Percentiles rank a stretch among this genome's conserved stretches.
Evolutionary conservation across 768 basidiomycete genomes (phyloP).

Genomic region (Amanita brunnescens): DNA sequence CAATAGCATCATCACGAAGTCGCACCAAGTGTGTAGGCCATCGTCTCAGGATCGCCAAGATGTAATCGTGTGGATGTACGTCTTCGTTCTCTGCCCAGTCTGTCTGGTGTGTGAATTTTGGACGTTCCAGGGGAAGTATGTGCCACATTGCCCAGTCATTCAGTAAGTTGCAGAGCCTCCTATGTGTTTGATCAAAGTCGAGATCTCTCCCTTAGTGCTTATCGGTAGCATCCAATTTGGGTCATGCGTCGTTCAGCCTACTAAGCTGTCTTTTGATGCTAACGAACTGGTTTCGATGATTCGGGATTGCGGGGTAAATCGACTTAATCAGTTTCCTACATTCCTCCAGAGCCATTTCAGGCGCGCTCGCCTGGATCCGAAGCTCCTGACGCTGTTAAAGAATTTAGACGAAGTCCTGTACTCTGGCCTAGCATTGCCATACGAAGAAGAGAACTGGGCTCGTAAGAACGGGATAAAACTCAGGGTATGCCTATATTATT

Average conservation of each 20-base stretch:
- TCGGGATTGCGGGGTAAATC: conserved; percentile 55
- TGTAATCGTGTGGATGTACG: conserved; percentile 67
- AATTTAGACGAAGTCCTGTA: conserved; percentile 57
- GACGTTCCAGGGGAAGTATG: conserved; percentile 62
- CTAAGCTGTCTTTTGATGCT: conserved; percentile 52
- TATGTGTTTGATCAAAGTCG: conserved; percentile 8
- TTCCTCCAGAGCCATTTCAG: conserved; percentile 61
- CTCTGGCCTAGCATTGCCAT: conserved; percentile 53
- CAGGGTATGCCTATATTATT: conserved; percentile 34
- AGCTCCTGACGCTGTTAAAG: conserved; percentile 47
- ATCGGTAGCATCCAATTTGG: conserved; percentile 66
- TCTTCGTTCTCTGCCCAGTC: conserved; percentile 15
- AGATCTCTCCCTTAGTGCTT: conserved; percentile 42
- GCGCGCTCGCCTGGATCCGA: conserved; percentile 48
- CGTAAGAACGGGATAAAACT: conserved; percentile 54
- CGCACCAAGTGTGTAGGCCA: conserved; percentile 41
- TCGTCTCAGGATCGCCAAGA: conserved; percentile 46
- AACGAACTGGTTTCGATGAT: conserved; percentile 70
- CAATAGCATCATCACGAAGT: conserved; percentile 51
- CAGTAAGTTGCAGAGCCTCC: conserved; percentile 37
- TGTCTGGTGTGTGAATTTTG: conserved; percentile 23
- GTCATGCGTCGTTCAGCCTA: conserved; percentile 65
- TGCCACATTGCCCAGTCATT: conserved; percentile 74
- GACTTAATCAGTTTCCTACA: conserved; percentile 65
- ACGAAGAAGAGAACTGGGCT: conserved; percentile 69